Conservation (phyloP, 2,329 filamentous ascomycete genomes). For the Thelonectria blattea region DNA sequence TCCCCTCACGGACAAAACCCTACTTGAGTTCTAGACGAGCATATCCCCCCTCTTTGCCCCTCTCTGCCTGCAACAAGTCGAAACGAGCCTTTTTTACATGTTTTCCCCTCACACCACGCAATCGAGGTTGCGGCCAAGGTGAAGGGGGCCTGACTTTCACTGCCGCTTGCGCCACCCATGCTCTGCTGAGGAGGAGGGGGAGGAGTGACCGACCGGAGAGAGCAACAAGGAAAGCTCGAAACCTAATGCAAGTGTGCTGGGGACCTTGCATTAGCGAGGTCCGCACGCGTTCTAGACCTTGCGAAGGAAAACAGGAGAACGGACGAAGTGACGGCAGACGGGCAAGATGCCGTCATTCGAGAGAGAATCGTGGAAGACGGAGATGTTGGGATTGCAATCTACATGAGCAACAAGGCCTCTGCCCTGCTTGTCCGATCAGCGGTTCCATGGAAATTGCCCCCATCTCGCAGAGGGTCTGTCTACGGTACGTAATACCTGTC, state of each 20-base stretch:
- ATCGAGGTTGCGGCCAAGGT: background rate
- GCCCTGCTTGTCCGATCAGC: background rate
- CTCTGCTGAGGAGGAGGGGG: constrained; percentile 5
- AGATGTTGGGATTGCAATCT: background rate
- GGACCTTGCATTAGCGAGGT: constrained; percentile 22
- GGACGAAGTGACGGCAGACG: background rate
- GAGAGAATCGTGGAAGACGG: too few relatives aligned
- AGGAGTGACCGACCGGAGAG: background rate
- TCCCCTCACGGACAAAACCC: background rate
- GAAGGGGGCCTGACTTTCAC: background rate
- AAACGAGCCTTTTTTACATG: background rate
- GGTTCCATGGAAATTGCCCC: constrained; percentile 17
- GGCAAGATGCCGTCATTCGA: constrained; percentile 7
- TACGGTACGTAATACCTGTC: constrained; percentile 1
- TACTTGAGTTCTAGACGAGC: background rate
- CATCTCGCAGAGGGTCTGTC: constrained; percentile 11
- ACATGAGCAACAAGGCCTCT: too few relatives aligned
- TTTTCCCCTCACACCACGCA: background rate
- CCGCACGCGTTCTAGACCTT: constrained; percentile 14
- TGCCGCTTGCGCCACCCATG: constrained; percentile 17
- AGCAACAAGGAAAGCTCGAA: background rate
- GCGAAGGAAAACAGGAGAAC: background rate
- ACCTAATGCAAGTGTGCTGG: constrained; percentile 16
- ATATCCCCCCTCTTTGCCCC: background rate
- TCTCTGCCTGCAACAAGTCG: background rate